phyloP scores from a whole-genome alignment of 345 rosid genomes.

The Schrenkiella parvula region DNA sequence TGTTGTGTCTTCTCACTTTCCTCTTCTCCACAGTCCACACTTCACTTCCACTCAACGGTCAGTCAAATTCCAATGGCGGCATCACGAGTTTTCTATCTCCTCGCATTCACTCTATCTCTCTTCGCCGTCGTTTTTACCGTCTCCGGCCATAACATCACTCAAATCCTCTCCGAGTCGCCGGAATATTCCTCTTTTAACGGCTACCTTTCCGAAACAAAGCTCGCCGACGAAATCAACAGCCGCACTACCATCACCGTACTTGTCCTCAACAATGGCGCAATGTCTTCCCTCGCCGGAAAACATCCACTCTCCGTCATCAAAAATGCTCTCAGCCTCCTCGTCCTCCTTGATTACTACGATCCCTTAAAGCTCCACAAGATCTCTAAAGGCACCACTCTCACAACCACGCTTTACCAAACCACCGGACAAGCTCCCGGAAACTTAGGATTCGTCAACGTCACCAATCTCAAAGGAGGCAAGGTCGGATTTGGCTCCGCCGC shows the following conservation, averaged over 20 bases:
- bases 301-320: constrained; percentile 81
- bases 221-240: constrained; percentile 88
- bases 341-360: constrained; percentile 83
- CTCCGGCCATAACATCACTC: constrained; percentile 50
- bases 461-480: constrained; percentile 79
- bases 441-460: constrained; percentile 82
- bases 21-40: constrained; percentile 4
- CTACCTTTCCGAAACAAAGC: constrained; percentile 66
- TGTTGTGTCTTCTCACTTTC: constrained; percentile 7
- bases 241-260: constrained; percentile 73
- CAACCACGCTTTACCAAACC: constrained; percentile 91
- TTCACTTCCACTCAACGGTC: constrained; percentile 19
- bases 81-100: neutral
- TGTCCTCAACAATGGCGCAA: constrained; percentile 71
- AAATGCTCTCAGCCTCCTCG: constrained; percentile 60
- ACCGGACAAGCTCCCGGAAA: constrained; percentile 87
- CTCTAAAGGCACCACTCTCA: constrained; percentile 65
- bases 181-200: constrained; percentile 72
- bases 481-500: constrained; percentile 79
- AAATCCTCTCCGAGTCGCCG: constrained; percentile 57
- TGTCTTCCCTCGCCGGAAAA: constrained; percentile 61
- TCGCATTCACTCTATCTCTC: neutral
- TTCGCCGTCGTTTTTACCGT: neutral
- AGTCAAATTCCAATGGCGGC: constrained; percentile 10
- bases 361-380: constrained; percentile 71